Evolutionary conservation across 2,329 filamentous ascomycete genomes (phyloP).

Genomic region (Colletotrichum sp.): DNA sequence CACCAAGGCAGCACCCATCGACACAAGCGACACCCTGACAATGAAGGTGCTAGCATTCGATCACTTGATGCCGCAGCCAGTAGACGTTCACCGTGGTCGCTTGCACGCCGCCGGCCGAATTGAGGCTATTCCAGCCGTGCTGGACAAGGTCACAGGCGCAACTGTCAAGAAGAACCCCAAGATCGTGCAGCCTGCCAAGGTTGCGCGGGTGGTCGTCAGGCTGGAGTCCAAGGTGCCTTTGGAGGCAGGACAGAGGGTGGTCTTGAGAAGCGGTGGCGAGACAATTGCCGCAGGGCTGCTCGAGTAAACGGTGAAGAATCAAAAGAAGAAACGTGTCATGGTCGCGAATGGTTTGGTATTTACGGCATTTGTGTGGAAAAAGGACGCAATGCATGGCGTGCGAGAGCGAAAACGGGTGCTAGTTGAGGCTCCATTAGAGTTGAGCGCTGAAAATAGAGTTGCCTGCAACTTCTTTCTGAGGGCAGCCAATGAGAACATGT

Average conservation of each 20-base stretch:
- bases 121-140: slow-evolving; percentile 69
- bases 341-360: not conserved
- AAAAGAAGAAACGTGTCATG: not conserved
- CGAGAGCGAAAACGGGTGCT: not conserved
- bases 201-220: slow-evolving; percentile 80
- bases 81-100: slow-evolving; percentile 88
- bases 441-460: slow-evolving; percentile 13
- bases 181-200: slow-evolving; percentile 78
- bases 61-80: slow-evolving; percentile 83
- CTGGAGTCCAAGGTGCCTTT: slow-evolving; percentile 77
- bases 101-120: slow-evolving; percentile 81
- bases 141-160: slow-evolving; percentile 82
- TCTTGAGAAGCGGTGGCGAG: slow-evolving; percentile 79
- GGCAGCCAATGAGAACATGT: not conserved
- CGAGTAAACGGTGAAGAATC: slow-evolving; percentile 54
- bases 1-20: slow-evolving; percentile 68
- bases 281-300: slow-evolving; percentile 89
- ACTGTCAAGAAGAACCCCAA: slow-evolving; percentile 82
- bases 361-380: not conserved
- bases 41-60: slow-evolving; percentile 90
- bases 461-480: not conserved
- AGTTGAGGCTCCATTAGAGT: slow-evolving; percentile 11
- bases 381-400: not conserved
- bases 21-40: slow-evolving; percentile 75
- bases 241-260: slow-evolving; percentile 79